phyloP scores from a whole-genome alignment of 257 asterid genomes.

The Forsythia viridissima region DNA sequence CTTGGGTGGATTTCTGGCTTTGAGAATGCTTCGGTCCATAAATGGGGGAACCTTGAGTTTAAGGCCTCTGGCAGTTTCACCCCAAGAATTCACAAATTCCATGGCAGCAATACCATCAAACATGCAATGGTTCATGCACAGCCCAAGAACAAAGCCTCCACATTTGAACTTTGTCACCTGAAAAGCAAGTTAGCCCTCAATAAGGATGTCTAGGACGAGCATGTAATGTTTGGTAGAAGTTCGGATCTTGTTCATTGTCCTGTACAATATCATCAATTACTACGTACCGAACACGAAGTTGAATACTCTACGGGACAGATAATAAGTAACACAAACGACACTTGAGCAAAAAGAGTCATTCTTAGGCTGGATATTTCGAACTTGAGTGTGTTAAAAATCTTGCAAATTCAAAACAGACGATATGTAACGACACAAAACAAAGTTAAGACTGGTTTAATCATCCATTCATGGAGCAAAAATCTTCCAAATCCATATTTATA shows the following conservation, averaged over 20 bases:
- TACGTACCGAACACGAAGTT: not conserved
- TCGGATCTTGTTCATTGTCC: not conserved
- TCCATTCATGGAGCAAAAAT: not conserved
- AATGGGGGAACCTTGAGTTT: conserved; percentile 12
- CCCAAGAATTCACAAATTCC: conserved; percentile 33
- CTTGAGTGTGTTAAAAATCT: not conserved
- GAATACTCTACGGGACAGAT: not conserved
- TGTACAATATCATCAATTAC: not conserved
- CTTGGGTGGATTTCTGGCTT: conserved; percentile 21
- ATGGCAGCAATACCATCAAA: conserved; percentile 24
- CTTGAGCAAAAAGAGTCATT: not conserved
- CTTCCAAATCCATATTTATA: not conserved
- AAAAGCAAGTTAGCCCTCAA: not conserved
- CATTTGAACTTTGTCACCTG: conserved; percentile 32
- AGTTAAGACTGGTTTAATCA: not conserved
- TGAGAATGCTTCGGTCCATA: conserved; percentile 22
- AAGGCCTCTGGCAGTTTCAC: conserved; percentile 26
- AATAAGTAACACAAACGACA: not conserved
- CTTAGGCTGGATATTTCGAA: not conserved
- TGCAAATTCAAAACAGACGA: not conserved
- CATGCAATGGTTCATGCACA: conserved; percentile 24
- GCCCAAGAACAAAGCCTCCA: conserved; percentile 27
- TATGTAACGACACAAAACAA: not conserved
- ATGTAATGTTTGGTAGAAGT: not conserved
- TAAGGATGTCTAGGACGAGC: not conserved